phyloP scores from a whole-genome alignment of 495 filamentous ascomycete species.

The Neurospora sp. region DNA sequence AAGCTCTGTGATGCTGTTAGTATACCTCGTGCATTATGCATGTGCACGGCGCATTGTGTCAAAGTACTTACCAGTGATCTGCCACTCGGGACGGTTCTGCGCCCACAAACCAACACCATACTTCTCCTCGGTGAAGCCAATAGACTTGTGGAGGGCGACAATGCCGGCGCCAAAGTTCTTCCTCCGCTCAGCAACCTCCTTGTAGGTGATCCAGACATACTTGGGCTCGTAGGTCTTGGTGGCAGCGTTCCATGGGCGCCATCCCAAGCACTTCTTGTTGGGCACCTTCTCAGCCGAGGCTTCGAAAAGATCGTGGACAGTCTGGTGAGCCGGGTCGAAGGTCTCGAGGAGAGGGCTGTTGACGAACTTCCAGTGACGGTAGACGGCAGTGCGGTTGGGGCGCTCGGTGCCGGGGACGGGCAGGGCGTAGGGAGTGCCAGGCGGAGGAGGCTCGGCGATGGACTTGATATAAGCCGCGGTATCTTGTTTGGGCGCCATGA shows the following conservation, averaged over 20 bases:
- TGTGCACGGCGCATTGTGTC: background rate
- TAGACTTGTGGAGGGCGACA: constrained; percentile 66
- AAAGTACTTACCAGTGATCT: constrained; percentile 62
- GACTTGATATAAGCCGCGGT: constrained; percentile 29
- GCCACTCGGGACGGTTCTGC: constrained; percentile 95
- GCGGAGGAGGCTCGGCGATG: constrained; percentile 43
- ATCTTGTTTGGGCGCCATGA: constrained; percentile 29
- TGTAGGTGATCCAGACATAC: constrained; percentile 80
- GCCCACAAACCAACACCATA: constrained; percentile 90
- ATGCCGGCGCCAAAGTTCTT: constrained; percentile 81
- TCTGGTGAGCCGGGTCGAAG: constrained; percentile 61
- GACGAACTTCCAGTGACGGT: constrained; percentile 70
- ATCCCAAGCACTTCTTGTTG: constrained; percentile 66
- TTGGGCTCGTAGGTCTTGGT: constrained; percentile 64
- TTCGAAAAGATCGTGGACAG: constrained; percentile 77
- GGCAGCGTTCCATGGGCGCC: constrained; percentile 64
- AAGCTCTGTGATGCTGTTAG: constrained; percentile 51
- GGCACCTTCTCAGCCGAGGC: constrained; percentile 43
- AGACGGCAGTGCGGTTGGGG: constrained; percentile 63
- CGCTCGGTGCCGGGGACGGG: constrained; percentile 63
- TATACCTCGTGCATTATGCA: background rate
- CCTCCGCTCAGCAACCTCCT: constrained; percentile 66
- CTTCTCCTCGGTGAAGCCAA: constrained; percentile 54
- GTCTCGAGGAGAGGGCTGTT: constrained; percentile 63
- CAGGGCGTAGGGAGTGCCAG: constrained; percentile 53